phyloP scores from a whole-genome alignment of 129 eudicot species.

The Artemisia tridentata region DNA sequence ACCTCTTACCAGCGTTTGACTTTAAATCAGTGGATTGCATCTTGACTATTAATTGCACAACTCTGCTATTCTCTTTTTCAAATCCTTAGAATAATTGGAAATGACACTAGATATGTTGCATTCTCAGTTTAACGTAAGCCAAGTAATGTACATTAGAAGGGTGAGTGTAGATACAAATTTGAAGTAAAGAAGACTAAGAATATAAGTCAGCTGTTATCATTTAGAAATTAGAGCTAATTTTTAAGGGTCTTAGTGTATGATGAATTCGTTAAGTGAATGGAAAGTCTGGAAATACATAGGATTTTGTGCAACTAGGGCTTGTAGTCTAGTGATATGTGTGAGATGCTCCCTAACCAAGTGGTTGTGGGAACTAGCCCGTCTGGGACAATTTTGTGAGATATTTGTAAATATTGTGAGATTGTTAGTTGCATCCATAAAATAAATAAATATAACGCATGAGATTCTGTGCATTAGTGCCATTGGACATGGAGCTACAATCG shows the following conservation, averaged over 20 bases:
- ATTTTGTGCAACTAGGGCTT: background rate
- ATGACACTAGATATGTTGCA: conserved; percentile 4
- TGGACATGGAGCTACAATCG: background rate
- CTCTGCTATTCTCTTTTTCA: background rate
- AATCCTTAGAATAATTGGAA: background rate
- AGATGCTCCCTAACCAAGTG: too few relatives aligned
- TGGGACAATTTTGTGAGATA: too few relatives aligned
- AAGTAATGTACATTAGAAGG: background rate
- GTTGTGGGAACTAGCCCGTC: too few relatives aligned
- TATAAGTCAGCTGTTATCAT: background rate
- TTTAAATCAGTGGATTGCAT: conserved; percentile 9
- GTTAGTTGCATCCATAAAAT: too few relatives aligned
- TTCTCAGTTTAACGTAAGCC: background rate
- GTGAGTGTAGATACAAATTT: background rate
- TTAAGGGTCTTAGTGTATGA: conserved; percentile 8
- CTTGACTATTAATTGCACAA: background rate
- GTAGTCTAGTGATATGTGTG: too few relatives aligned
- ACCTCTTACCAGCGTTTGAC: background rate
- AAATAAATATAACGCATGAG: background rate
- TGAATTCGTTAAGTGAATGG: conserved; percentile 5
- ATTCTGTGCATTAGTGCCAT: background rate
- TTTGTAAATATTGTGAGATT: too few relatives aligned
- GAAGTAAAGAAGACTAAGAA: conserved; percentile 13
- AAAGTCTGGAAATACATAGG: background rate
- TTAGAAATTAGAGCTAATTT: background rate